Percentiles rank a stretch among this genome's conserved stretches.
phyloP scores from a whole-genome alignment of 2,329 filamentous ascomycete genomes.

The Coleophoma crateriformis region DNA sequence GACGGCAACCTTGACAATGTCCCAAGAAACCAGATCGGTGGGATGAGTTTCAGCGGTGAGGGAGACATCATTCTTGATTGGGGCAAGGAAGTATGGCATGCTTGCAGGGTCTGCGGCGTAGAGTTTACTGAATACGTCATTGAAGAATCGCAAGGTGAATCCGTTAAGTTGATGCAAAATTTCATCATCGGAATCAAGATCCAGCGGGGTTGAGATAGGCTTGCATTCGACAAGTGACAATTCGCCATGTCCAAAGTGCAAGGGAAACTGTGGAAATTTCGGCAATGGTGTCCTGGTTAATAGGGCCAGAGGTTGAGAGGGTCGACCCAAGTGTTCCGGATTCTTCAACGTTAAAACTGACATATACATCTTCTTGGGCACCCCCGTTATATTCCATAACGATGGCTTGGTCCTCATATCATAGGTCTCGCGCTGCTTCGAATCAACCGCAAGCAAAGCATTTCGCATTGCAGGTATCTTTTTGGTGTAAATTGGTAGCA shows the following conservation, averaged over 20 bases:
- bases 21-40: slow-evolving; percentile 53
- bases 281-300: slow-evolving; percentile 65
- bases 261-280: slow-evolving; percentile 57
- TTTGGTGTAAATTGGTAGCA: slow-evolving; percentile 69
- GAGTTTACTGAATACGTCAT: slow-evolving; percentile 83
- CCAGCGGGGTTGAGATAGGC: slow-evolving; percentile 36
- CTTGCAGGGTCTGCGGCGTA: slow-evolving; percentile 59
- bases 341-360: slow-evolving; percentile 54
- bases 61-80: slow-evolving; percentile 30
- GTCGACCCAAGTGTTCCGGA: slow-evolving; percentile 49
- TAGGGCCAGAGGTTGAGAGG: slow-evolving; percentile 61
- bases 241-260: slow-evolving; percentile 64
- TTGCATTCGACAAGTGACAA: slow-evolving; percentile 51
- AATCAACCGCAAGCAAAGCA: slow-evolving; percentile 73
- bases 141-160: slow-evolving; percentile 73
- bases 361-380: slow-evolving; percentile 51
- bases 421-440: slow-evolving; percentile 70
- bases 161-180: slow-evolving; percentile 51
- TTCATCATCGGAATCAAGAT: slow-evolving; percentile 29
- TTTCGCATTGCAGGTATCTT: slow-evolving; percentile 79
- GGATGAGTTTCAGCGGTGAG: slow-evolving; percentile 7
- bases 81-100: slow-evolving; percentile 81
- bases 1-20: slow-evolving; percentile 37
- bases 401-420: slow-evolving; percentile 73
- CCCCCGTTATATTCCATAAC: slow-evolving; percentile 55